Evolutionary conservation across 305 asterid species (phyloP), one percentile per base, ranked within the genome.

Genomic region (Rubia peregrina): DNA sequence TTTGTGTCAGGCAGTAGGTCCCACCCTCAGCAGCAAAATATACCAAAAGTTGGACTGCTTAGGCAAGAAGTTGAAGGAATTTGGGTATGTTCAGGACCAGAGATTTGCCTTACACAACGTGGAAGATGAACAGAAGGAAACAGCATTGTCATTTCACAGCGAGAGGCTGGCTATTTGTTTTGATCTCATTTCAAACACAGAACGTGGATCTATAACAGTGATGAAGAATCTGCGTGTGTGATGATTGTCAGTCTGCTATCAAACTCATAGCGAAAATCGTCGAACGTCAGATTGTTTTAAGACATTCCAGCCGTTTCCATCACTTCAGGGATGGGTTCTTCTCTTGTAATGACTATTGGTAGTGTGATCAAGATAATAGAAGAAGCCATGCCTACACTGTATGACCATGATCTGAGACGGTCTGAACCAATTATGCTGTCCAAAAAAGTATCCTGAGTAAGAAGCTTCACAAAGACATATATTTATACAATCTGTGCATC

Each of bases 231-330:
- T 82, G 21, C 71, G 89, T 3, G 8, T 84, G 89, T 71, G 87
- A 79, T 72, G 88, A 81, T 78, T 88, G 91, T 14, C 94, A 83
- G 59, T 75, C 84, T 66, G 87, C 83, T 40, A 77, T 86, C 71
- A 86, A 85, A 80, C 73, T 85, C 41, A 68, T 76, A 51, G 81
- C 84, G 11, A 80, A 69, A 79, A 63, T 88, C 9, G 82, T 81
- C 61, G 67, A 63, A 46, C 78, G 85, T 51, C 77, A 86, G 68
- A 82, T 84, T 69, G 61, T 80, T 12, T 42, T 82, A 11, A 78
- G 87, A 79, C 88, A 88, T 80, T 80, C 86, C 21, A 88, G 75
- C 63, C 85, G 85, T 12, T 86, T 88, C 80, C 89, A 85, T 82
- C 91, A 83, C 77, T 83, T 85, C 49, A 76, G 81, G 70, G 89